Conservation (phyloP, 164 flowering plant genomes). For the Liriodendron chinense region DNA sequence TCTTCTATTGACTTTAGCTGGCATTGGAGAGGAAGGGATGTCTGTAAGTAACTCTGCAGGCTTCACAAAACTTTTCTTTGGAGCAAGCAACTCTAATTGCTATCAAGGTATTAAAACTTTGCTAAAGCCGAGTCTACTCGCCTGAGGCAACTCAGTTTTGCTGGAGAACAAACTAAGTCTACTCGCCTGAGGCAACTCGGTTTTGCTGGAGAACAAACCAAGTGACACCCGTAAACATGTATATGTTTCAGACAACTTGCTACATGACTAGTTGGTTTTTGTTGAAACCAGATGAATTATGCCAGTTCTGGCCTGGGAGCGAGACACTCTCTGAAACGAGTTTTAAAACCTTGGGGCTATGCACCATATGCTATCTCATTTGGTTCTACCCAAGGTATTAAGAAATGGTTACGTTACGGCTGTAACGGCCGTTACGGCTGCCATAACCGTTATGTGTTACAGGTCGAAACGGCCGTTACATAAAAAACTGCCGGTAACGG, state of each 20-base stretch:
- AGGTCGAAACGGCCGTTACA: no score
- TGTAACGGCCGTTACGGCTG: no score
- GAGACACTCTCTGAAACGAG: neutral
- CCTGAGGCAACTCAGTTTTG: neutral
- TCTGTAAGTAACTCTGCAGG: constrained; percentile 53
- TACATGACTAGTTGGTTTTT: neutral
- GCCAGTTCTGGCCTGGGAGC: neutral
- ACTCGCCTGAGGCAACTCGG: neutral
- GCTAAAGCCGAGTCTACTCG: neutral
- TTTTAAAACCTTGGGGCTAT: neutral
- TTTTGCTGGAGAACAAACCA: neutral
- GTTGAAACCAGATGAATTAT: neutral
- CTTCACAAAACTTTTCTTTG: neutral
- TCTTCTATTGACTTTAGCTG: constrained; percentile 89
- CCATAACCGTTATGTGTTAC: no score
- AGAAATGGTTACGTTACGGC: no score
- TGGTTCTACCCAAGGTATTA: no score
- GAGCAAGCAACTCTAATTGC: neutral
- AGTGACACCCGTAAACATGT: neutral
- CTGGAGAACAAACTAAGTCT: neutral
- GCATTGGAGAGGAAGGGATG: constrained; percentile 92
- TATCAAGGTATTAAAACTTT: no score
- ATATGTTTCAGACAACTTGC: neutral
- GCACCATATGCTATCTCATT: no score
- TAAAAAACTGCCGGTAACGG: no score